These are phyloP conservation scores for Beauveria asiatica DNA, from an alignment of 2,329 filamentous ascomycete species.

Conservation along the genomic window DNA sequence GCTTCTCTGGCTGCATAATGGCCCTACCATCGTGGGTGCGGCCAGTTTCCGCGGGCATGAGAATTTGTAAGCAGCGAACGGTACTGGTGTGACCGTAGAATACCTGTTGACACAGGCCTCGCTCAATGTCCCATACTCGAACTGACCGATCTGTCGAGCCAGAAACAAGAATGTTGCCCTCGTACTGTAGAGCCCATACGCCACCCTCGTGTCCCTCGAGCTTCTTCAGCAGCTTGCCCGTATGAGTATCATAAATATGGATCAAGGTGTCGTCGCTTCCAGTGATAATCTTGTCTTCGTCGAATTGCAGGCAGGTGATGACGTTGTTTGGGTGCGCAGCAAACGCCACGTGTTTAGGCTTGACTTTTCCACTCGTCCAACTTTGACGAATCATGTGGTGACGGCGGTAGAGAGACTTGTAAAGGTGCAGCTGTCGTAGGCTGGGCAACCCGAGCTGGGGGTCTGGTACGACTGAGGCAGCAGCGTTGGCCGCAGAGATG, in stretches of 20 bases:
- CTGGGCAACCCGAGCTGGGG: constrained; percentile 71
- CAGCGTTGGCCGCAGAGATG: constrained; percentile 76
- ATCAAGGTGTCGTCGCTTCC: constrained; percentile 97
- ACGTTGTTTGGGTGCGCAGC: constrained; percentile 94
- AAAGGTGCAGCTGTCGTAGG: constrained; percentile 78
- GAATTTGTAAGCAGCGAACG: constrained; percentile 87
- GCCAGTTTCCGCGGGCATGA: constrained; percentile 76
- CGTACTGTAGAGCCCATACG: constrained; percentile 95
- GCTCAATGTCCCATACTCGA: constrained; percentile 98
- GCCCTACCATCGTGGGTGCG: constrained; percentile 61
- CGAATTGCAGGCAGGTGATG: constrained; percentile 95
- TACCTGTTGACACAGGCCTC: constrained; percentile 83
- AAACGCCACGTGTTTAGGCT: constrained; percentile 88
- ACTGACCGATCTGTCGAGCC: constrained; percentile 94
- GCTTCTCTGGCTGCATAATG: constrained; percentile 87
- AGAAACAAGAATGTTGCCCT: constrained; percentile 89
- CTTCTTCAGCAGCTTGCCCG: constrained; percentile 72
- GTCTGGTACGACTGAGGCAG: constrained; percentile 72
- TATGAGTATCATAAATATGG: constrained; percentile 96
- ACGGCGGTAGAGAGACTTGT: constrained; percentile 91
- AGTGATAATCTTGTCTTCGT: constrained; percentile 95
- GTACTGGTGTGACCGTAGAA: constrained; percentile 98
- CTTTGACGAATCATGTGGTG: constrained; percentile 84
- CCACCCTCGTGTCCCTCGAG: constrained; percentile 93
- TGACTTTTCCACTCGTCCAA: constrained; percentile 81